Conservation (phyloP, 2,329 filamentous ascomycete genomes). For the Fusarium sp. region DNA sequence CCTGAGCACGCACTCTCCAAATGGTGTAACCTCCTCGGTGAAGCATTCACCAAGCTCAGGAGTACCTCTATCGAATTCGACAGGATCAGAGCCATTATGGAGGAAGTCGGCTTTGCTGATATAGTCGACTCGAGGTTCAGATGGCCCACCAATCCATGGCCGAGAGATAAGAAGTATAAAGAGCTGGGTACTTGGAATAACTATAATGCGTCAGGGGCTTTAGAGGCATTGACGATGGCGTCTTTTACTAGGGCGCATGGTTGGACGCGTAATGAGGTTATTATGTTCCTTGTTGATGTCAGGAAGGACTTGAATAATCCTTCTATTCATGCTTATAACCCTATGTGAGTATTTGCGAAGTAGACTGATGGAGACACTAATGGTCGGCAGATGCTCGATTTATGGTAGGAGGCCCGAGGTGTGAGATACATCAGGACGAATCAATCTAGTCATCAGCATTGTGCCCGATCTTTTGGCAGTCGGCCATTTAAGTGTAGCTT, state of each 20-base stretch:
- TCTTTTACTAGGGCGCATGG: conserved; percentile 20
- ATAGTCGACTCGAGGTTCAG: neutral
- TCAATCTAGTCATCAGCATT: too few species aligned
- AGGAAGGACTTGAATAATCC: conserved; percentile 27
- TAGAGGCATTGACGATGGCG: conserved; percentile 19
- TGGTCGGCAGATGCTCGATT: neutral
- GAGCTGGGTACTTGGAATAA: conserved; percentile 26
- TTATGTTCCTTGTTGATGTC: conserved; percentile 11
- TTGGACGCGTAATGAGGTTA: conserved; percentile 24
- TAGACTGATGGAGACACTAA: fast-evolving
- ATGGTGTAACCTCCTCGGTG: conserved; percentile 5
- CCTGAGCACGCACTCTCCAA: neutral
- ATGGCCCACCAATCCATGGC: conserved; percentile 29
- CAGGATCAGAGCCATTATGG: conserved; percentile 10
- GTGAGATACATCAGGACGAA: neutral
- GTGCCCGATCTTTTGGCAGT: too few species aligned
- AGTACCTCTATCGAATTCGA: neutral
- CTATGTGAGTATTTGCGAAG: neutral
- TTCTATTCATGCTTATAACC: conserved; percentile 29
- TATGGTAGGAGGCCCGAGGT: neutral
- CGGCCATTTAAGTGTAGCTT: too few species aligned
- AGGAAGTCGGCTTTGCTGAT: conserved; percentile 2
- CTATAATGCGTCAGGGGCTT: neutral
- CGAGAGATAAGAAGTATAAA: conserved; percentile 20
- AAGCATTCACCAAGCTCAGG: conserved; percentile 6